Base-by-base conservation (phyloP, 192 early-diverging fungal genomes). In the Coemansia aciculifera region DNA sequence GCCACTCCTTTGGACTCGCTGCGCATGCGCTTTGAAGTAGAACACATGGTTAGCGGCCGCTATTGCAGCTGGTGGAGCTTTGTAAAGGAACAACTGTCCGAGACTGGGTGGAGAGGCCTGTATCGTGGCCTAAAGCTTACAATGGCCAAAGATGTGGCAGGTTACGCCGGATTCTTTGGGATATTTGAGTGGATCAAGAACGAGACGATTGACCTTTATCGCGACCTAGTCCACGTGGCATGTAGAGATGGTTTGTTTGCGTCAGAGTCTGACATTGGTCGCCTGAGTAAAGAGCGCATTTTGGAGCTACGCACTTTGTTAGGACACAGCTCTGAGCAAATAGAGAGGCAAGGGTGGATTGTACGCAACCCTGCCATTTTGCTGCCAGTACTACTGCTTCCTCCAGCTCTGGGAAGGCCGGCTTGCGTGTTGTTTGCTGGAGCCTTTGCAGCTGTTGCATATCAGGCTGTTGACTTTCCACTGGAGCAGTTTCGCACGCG, bases 151-250 rank as follows among this genome's bases (percentile, higher is more conserved):
- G 91, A 93, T 67, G 86, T 87, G 0, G 56, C 87, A 15, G 89
- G 90, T 3, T 93, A 89, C 72, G 88, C 89, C 5, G 74, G 88
- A 17, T 93, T 93, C 59, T 93, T 93, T 85, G 90, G 87, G 15
- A 81, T 88, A 7, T 93, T 93, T 73, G 91, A 93, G 72, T 87
- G 83, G 81, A 84, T 89, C 8, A 93, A 93, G 43, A 85, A 89
- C 37, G 87, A 90, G 59, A 87, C 87, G 27, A 90, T 90, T 56
- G 87, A 89, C 57, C 21, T 86, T 73, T 67, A 90, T 71, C 73
- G 85, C 85, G 54, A 84, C 24, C 69, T 83, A 63, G 72, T 78
- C 12, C 71, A 60, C 43, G 67, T 60, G 2, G 77, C 80, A n/a
- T 81, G 79, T 40, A 59, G 67, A 9, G 64, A 67, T 2, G 68